These are phyloP conservation scores for Hansenula sp. DNA, from an alignment of 1,139 yeast genomes.

Conservation along the genomic window DNA sequence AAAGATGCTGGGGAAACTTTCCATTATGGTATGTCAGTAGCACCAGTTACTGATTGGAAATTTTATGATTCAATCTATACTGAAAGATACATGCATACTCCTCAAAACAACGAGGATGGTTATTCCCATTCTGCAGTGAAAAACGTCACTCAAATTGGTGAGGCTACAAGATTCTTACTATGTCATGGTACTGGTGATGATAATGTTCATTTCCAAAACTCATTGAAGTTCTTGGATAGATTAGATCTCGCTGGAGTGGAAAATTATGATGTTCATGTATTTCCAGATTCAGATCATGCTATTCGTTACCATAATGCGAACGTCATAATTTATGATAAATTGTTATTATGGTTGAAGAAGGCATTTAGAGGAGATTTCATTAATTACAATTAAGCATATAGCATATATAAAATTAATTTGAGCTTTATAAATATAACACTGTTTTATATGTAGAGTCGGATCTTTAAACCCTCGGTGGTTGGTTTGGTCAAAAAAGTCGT, in stretches of 20 bases:
- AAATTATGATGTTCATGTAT: conserved; percentile 68
- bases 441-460: background rate
- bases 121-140: conserved; percentile 50
- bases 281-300: conserved; percentile 77
- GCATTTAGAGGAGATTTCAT: conserved; percentile 47
- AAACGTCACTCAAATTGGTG: conserved; percentile 40
- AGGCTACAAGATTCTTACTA: conserved; percentile 52
- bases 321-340: conserved; percentile 58
- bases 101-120: conserved; percentile 56
- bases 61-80: conserved; percentile 75
- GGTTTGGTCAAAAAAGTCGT: background rate
- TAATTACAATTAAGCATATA: conserved; percentile 4
- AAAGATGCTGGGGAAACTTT: conserved; percentile 56
- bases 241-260: conserved; percentile 55
- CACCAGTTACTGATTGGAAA: conserved; percentile 79
- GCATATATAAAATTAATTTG: too few species aligned
- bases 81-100: conserved; percentile 73
- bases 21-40: conserved; percentile 70
- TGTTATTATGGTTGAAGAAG: conserved; percentile 51
- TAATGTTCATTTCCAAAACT: conserved; percentile 75
- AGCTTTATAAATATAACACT: too few species aligned
- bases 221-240: conserved; percentile 58
- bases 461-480: background rate
- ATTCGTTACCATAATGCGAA: conserved; percentile 70
- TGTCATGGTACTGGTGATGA: conserved; percentile 86